phyloP scores from a whole-genome alignment of 2,329 filamentous ascomycete genomes.

The Metarhizium brunneum region DNA sequence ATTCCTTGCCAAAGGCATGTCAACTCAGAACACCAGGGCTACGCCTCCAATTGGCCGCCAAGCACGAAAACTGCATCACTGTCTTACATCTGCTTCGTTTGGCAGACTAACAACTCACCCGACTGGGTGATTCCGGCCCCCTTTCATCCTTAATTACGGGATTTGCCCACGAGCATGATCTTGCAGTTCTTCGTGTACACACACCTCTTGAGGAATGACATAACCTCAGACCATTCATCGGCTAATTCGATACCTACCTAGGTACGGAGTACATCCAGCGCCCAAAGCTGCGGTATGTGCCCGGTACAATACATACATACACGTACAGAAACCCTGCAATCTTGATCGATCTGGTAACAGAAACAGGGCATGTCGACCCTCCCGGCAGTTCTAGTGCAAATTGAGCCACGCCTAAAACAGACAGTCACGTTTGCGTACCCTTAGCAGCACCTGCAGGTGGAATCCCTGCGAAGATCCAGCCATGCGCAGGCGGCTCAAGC shows the following conservation, averaged over 20 bases:
- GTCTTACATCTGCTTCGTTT: background rate
- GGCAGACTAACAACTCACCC: too few species aligned
- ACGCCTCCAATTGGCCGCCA: background rate
- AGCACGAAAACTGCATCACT: background rate
- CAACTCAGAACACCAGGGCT: too few species aligned
- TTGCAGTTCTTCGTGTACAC: background rate
- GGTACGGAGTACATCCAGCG: background rate
- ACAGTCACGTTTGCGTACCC: background rate
- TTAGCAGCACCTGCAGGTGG: background rate
- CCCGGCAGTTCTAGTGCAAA: background rate
- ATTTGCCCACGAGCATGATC: background rate
- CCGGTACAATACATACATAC: background rate
- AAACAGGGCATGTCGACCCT: background rate
- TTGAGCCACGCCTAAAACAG: background rate
- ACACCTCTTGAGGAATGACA: background rate
- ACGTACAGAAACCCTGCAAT: background rate
- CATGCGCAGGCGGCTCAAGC: constrained; percentile 1
- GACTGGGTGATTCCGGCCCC: background rate
- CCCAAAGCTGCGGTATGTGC: background rate
- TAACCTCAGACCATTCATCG: background rate
- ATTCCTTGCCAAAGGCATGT: too few species aligned
- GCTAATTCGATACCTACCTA: background rate
- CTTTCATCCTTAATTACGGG: background rate
- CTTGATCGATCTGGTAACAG: background rate
- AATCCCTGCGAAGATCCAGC: constrained; percentile 9